Evolutionary conservation across 176 grass and related monocot genomes (phyloP).

Genomic region (Paspalum vaginatum): DNA sequence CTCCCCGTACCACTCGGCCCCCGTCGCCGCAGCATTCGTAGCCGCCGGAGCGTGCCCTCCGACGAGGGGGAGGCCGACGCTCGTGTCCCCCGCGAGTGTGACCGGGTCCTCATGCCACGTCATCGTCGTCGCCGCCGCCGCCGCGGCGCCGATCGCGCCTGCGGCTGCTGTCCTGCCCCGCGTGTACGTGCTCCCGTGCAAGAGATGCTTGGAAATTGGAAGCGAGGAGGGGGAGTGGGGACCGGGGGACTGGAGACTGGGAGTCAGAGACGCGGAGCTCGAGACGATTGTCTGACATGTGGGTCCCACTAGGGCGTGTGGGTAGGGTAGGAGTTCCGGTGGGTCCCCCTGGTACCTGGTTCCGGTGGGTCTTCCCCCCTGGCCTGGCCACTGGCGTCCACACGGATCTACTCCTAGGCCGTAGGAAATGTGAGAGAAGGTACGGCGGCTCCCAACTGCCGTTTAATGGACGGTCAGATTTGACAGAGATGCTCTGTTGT

Average conservation of each 20-base stretch:
- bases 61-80: slow-evolving; percentile 40
- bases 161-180: not conserved
- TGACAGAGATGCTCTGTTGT: not conserved
- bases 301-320: not conserved
- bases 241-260: slow-evolving; percentile 20
- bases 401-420: slow-evolving; percentile 9
- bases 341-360: not conserved
- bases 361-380: not conserved
- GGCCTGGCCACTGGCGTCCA: not conserved
- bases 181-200: not conserved
- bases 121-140: slow-evolving; percentile 62
- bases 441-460: not conserved
- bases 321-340: slow-evolving; percentile 28
- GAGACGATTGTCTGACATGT: slow-evolving; percentile 1
- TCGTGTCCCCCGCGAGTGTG: slow-evolving; percentile 54
- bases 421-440: slow-evolving; percentile 5
- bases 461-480: slow-evolving; percentile 14
- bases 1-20: slow-evolving; percentile 43
- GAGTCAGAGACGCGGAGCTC: not conserved
- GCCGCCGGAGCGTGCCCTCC: not conserved
- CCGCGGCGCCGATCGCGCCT: slow-evolving; percentile 51
- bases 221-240: not conserved
- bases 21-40: slow-evolving; percentile 30
- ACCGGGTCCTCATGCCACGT: slow-evolving; percentile 87
- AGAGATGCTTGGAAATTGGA: slow-evolving; percentile 12